phyloP scores from a whole-genome alignment of 495 filamentous ascomycete species.

The Talaromyces liani region DNA sequence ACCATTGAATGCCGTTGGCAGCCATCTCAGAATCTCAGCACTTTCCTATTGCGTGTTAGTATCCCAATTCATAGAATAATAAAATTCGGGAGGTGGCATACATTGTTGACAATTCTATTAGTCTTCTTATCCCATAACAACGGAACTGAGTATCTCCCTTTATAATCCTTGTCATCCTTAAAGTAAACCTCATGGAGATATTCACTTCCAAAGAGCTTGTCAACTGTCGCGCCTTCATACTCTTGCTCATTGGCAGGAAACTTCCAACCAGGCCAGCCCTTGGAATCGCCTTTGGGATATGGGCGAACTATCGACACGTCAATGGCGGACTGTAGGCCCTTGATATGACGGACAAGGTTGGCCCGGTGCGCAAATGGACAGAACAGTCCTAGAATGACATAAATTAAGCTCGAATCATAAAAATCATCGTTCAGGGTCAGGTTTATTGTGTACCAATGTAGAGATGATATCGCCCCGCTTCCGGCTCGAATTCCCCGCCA shows the following conservation, averaged over 20 bases:
- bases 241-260: constrained; percentile 41
- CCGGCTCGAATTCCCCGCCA: constrained; percentile 52
- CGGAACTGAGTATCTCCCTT: constrained; percentile 48
- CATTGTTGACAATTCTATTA: constrained; percentile 41
- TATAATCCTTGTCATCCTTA: constrained; percentile 39
- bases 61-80: not conserved
- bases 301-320: constrained; percentile 65
- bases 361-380: constrained; percentile 60
- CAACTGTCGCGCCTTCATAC: constrained; percentile 43
- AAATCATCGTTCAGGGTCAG: too few species aligned
- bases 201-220: constrained; percentile 39
- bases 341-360: constrained; percentile 55
- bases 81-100: not conserved
- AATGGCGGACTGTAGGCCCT: constrained; percentile 67
- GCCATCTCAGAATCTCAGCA: constrained; percentile 42
- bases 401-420: too few species aligned
- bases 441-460: constrained; percentile 42
- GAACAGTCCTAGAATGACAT: constrained; percentile 30
- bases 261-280: constrained; percentile 43
- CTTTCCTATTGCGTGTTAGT: constrained; percentile 28
- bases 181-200: constrained; percentile 49
- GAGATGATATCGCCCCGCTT: constrained; percentile 68
- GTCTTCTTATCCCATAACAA: constrained; percentile 49
- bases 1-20: constrained; percentile 40
- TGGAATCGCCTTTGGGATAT: constrained; percentile 51